Evolutionary conservation across 1,284 basidiomycete genomes (phyloP).

Genomic region (Anthracocystis walkeri): DNA sequence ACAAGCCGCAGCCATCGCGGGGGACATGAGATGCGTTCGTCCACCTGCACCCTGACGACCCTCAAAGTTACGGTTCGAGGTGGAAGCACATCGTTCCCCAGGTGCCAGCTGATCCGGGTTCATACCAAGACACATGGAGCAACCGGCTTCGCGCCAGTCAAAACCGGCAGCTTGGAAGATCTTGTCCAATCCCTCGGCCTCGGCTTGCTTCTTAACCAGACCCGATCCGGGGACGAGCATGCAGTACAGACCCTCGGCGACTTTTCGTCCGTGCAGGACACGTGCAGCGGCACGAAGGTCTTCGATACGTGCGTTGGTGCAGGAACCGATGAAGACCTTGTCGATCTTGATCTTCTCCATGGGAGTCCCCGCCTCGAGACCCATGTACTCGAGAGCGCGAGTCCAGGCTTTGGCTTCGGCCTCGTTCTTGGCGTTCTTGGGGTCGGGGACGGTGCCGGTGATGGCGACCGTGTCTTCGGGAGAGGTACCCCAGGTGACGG

Average conservation of each 20-base stretch:
- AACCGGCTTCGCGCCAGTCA: conserved; percentile 69
- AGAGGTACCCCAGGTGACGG: conserved; percentile 67
- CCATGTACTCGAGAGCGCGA: conserved; percentile 68
- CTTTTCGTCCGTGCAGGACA: conserved; percentile 64
- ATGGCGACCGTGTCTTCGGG: conserved; percentile 67
- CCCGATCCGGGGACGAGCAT: conserved; percentile 69
- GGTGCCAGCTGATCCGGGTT: conserved; percentile 68
- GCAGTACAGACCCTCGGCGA: conserved; percentile 61
- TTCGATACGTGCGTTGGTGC: conserved; percentile 69
- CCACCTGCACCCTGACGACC: conserved; percentile 67
- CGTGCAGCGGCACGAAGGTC: conserved; percentile 66
- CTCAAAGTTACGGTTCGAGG: conserved; percentile 70
- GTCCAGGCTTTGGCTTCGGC: conserved; percentile 55
- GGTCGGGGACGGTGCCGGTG: conserved; percentile 65
- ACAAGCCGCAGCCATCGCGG: conserved; percentile 67
- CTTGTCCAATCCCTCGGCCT: conserved; percentile 69
- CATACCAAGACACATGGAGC: conserved; percentile 69
- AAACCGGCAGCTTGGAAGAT: conserved; percentile 68
- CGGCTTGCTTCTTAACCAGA: conserved; percentile 68
- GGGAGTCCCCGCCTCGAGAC: conserved; percentile 62
- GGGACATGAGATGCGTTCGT: conserved; percentile 67
- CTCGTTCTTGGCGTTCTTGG: conserved; percentile 59
- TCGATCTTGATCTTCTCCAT: conserved; percentile 68
- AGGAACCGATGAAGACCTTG: conserved; percentile 69
- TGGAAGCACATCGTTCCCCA: conserved; percentile 68